Percentiles rank a stretch among this genome's conserved stretches.
phyloP scores from a whole-genome alignment of 495 filamentous ascomycete genomes.

The Penicillium coffeae region DNA sequence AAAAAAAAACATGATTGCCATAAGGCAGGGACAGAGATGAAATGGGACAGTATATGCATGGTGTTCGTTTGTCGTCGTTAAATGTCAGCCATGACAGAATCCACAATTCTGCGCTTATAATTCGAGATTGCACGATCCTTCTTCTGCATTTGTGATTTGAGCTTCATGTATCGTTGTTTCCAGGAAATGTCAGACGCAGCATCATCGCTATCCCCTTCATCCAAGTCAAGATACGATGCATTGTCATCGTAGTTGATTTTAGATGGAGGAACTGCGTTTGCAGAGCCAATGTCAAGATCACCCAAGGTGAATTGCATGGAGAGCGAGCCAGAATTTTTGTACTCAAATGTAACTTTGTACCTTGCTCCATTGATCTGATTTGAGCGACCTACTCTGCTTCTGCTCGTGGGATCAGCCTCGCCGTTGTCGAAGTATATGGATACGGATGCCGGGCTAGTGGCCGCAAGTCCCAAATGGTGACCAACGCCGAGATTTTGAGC shows the following conservation, averaged over 20 bases:
- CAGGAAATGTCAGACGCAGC: slow-evolving; percentile 32
- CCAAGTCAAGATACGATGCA: slow-evolving; percentile 29
- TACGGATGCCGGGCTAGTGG: slow-evolving; percentile 19
- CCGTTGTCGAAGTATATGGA: slow-evolving; percentile 20
- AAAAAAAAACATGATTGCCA: background rate
- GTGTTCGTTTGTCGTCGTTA: slow-evolving; percentile 9
- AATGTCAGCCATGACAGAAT: slow-evolving; percentile 54
- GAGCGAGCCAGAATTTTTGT: slow-evolving; percentile 24
- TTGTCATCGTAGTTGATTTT: slow-evolving; percentile 17
- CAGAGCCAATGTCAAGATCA: slow-evolving; percentile 18
- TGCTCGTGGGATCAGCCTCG: background rate
- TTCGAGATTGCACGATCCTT: slow-evolving; percentile 47
- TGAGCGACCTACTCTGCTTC: background rate
- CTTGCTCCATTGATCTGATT: background rate
- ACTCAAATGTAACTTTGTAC: slow-evolving; percentile 32
- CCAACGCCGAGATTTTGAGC: slow-evolving; percentile 40
- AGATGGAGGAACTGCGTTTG: background rate
- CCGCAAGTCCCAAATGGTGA: slow-evolving; percentile 32
- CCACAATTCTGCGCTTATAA: slow-evolving; percentile 52
- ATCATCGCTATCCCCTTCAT: slow-evolving; percentile 24
- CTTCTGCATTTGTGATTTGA: slow-evolving; percentile 48
- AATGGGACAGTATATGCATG: background rate
- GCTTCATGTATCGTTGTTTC: slow-evolving; percentile 44
- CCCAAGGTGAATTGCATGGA: slow-evolving; percentile 30
- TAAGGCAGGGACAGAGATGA: background rate